phyloP scores from a whole-genome alignment of 352 stramenopile species.

The Albugo laibachii region DNA sequence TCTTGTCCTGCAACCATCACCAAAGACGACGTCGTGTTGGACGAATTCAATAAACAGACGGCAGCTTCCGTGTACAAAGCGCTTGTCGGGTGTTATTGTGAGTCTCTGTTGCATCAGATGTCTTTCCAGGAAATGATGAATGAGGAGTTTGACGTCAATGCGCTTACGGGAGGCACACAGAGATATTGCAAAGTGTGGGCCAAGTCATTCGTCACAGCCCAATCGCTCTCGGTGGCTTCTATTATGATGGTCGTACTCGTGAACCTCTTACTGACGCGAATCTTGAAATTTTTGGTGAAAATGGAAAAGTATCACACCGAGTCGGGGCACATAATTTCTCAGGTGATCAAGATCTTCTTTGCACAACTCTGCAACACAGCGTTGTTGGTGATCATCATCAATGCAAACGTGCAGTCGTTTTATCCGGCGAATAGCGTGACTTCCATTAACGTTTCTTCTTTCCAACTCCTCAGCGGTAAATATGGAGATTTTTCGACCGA shows the following conservation, averaged over 20 bases:
- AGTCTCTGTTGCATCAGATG: slow-evolving; percentile 18
- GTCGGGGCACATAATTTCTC: slow-evolving; percentile 45
- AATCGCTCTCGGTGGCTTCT: slow-evolving; percentile 32
- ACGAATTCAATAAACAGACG: slow-evolving; percentile 34
- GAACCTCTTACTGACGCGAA: slow-evolving; percentile 38
- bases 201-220: slow-evolving; percentile 41
- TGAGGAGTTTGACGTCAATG: slow-evolving; percentile 24
- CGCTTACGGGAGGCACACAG: slow-evolving; percentile 11
- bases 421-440: slow-evolving; percentile 6
- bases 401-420: slow-evolving; percentile 62
- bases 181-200: slow-evolving; percentile 52
- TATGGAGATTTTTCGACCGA: slow-evolving; percentile 54
- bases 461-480: slow-evolving; percentile 41
- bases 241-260: slow-evolving; percentile 53
- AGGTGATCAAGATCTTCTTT: slow-evolving; percentile 56
- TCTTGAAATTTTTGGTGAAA: slow-evolving; percentile 43
- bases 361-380: slow-evolving; percentile 71
- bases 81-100: slow-evolving; percentile 69
- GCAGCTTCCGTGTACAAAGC: slow-evolving; percentile 38
- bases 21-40: slow-evolving; percentile 42
- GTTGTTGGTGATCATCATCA: slow-evolving; percentile 55
- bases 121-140: slow-evolving; percentile 42
- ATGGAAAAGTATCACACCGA: slow-evolving; percentile 67
- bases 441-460: slow-evolving; percentile 8
- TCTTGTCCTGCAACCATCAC: slow-evolving; percentile 32